Evolutionary conservation across 768 basidiomycete genomes (phyloP), one percentile per base, ranked within the genome.

Genomic region (Boletus rubescentipes): DNA sequence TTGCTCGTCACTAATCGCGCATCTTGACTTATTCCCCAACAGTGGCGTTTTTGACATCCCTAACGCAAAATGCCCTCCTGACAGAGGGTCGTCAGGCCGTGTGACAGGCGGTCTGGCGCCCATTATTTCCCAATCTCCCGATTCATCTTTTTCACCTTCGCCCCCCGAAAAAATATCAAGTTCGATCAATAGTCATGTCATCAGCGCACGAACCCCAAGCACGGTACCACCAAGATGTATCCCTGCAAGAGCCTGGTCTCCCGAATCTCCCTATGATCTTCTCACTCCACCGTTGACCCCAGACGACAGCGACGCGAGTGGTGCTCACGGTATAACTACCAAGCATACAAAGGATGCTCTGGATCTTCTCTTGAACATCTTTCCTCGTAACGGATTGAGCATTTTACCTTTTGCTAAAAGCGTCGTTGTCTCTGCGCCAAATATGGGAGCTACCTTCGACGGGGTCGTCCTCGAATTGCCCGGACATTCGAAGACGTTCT

Each of bases 1-100:
- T 39, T 45, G 21, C 10, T 39, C 16, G 1, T 45, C 7, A n/a
- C 31, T n/a, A 35, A 34, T 20, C 31, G 1, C 20, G 0, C 31
- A 12, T 46, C 35, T 12, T 26, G 46, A 59, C 54, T 61, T 45
- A 62, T 49, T 37, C n/a, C 41, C 44, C 5, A 46, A 4, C 56
- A 92, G 91, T 93, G 91, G 91, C 86, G 91, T 77, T 91, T 93
- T 93, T 93, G 91, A 93, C 91, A 79, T 77, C 80, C 89, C 91
- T 63, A 86, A 81, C 67, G 75, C 74, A 61, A 93, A 93, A 93
- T 93, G 91, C 91, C 91, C 91, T 90, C 91, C 90, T 64, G 86
- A 90, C 70, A 69, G 91, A 88, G 91, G 91, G 91, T 93, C 91
- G 90, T 86, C 84, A 79, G 84, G 82, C 81, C 86, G 89, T 83